phyloP scores from a whole-genome alignment of 805 yeast genomes.

The Candida coleopterorum region DNA sequence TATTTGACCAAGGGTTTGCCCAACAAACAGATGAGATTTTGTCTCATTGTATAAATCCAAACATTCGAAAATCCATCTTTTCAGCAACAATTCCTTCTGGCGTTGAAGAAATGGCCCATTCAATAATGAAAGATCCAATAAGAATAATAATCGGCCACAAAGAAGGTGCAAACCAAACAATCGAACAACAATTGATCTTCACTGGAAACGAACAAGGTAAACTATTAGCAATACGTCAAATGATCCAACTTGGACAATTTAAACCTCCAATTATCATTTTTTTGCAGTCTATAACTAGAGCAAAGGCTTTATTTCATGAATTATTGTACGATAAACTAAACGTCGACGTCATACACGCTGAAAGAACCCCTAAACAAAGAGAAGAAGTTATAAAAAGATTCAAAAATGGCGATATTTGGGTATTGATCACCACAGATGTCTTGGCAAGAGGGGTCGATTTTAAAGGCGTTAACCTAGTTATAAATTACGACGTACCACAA shows the following conservation, averaged over 20 bases:
- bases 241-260: conserved; percentile 78
- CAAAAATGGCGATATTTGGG: conserved; percentile 91
- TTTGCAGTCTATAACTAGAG: conserved; percentile 86
- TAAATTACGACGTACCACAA: conserved; percentile 94
- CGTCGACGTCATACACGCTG: conserved; percentile 95
- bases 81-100: conserved; percentile 95
- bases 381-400: conserved; percentile 79
- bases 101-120: conserved; percentile 81
- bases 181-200: conserved; percentile 77
- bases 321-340: conserved; percentile 84
- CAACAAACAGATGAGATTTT: conserved; percentile 88
- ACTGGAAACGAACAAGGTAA: conserved; percentile 98
- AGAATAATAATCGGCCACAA: conserved; percentile 89
- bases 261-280: conserved; percentile 92
- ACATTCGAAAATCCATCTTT: conserved; percentile 70
- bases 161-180: conserved; percentile 83
- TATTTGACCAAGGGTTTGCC: conserved; percentile 81
- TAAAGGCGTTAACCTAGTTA: conserved; percentile 89
- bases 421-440: conserved; percentile 93
- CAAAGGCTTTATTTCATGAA: conserved; percentile 93
- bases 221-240: conserved; percentile 81
- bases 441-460: conserved; percentile 96
- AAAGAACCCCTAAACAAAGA: conserved; percentile 84
- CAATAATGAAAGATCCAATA: conserved; percentile 81
- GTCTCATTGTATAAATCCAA: conserved; percentile 47